A percentile compares a stretch with the other conserved stretches of the same genome.
phyloP scores from a whole-genome alignment of 768 basidiomycete species.

The Pluteus cervinus region DNA sequence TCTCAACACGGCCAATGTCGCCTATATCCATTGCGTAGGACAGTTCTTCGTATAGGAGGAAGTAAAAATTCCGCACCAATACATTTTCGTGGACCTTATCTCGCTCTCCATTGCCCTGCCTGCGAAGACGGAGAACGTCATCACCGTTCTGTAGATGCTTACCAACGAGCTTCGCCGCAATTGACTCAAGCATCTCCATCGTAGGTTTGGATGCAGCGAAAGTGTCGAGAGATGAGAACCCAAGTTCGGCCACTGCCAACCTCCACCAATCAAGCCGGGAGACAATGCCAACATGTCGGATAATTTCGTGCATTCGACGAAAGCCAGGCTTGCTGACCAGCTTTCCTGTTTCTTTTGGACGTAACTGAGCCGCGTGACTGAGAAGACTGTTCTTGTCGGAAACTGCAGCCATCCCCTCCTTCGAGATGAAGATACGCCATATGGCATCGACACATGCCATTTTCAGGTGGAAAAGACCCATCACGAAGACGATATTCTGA shows the following conservation, averaged over 20 bases:
- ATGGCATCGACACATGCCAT: slow-evolving; percentile 28
- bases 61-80: slow-evolving; percentile 23
- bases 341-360: slow-evolving; percentile 25
- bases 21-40: slow-evolving; percentile 11
- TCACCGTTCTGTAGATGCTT: slow-evolving; percentile 9
- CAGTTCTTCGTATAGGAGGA: slow-evolving; percentile 29
- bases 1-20: slow-evolving; percentile 10
- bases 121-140: no score
- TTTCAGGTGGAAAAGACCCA: slow-evolving; percentile 26
- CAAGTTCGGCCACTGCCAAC: slow-evolving; percentile 8
- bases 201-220: slow-evolving; percentile 24
- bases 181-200: slow-evolving; percentile 14
- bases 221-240: slow-evolving; percentile 14
- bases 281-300: slow-evolving; percentile 22
- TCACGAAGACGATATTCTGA: slow-evolving; percentile 26
- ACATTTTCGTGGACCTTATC: slow-evolving; percentile 29
- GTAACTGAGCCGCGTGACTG: slow-evolving; percentile 14
- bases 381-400: slow-evolving; percentile 16
- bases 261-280: slow-evolving; percentile 24
- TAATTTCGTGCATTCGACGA: slow-evolving; percentile 27
- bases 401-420: slow-evolving; percentile 6
- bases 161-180: slow-evolving; percentile 17
- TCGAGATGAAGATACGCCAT: slow-evolving; percentile 20
- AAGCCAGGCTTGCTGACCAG: slow-evolving; percentile 27
- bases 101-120: slow-evolving; percentile 5